Evolutionary conservation across 2,329 filamentous ascomycete species (phyloP), one percentile per base, ranked within the genome.

Genomic region (Penicillium decumbens): DNA sequence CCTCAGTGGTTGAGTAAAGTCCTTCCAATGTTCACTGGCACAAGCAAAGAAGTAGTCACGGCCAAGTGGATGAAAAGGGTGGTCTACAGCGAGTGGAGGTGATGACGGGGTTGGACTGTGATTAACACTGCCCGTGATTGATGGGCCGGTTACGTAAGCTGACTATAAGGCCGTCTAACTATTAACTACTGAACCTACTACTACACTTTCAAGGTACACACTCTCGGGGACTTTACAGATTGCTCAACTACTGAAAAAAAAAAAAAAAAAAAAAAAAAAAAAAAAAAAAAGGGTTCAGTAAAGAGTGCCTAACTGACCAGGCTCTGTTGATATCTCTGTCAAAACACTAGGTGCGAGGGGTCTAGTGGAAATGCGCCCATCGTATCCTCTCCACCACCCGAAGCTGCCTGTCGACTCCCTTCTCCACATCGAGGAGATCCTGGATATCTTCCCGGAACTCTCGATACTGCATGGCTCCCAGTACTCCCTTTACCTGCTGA

Each of bases 381-480:
- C 88, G 80, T 59, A 97, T 89, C 51, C 93, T 80, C 60, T 91
- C 83, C 46, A 95, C 74, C 38, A 92, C 87, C 66, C 82, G 85
- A 51, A 84, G 78, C 74, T 97, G 92, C 59, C 84, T 80, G 61
- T 84, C 80, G 44, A 95, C 80, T 2, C 89, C 89, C 59, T 83
- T 85, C 41, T 81, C 74, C 56, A 92, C 83, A 65, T 95, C 90
- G 18, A 89, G 83, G 42, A 98, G 75, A 62, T 96, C 91, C 51
- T 87, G 83, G 29, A 95, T 75, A 65, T 98, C 93, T 68, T 95
- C 88, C 48, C 90, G 72, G 63, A 98, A 96, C 61, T 96, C 91
- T 60, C 84, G 83, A 63, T 86, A 84, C 10, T 95, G 80, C 38
- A 88, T 81, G 1, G 80, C 77, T 0, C 89, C 89, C 58, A 97